Percentiles rank a stretch among this genome's conserved stretches.
Evolutionary conservation across 495 filamentous ascomycete genomes (phyloP).

Genomic region (Pseudomonodictys pantanalensis): DNA sequence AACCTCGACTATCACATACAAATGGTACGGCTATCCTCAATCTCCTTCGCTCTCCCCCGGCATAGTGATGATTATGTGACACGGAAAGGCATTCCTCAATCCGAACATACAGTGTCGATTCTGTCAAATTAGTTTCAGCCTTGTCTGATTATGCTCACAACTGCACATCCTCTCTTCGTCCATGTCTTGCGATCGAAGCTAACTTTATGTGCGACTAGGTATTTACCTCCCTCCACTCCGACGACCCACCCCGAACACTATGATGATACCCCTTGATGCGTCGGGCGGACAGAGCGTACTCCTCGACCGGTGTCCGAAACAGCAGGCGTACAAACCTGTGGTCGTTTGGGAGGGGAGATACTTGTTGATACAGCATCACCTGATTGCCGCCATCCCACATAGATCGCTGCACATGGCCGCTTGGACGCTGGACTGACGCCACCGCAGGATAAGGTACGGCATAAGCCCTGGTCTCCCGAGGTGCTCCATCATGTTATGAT

Average conservation of each 20-base stretch:
- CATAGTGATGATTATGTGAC: constrained; percentile 81
- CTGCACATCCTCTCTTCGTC: constrained; percentile 6
- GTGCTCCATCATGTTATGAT: constrained; percentile 52
- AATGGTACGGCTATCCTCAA: constrained; percentile 57
- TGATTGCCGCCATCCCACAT: constrained; percentile 57
- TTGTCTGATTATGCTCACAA: constrained; percentile 72
- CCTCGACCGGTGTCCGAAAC: constrained; percentile 57
- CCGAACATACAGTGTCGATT: constrained; percentile 87
- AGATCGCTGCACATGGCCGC: neutral
- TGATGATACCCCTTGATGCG: constrained; percentile 92
- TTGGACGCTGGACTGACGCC: constrained; percentile 3
- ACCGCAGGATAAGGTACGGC: constrained; percentile 12
- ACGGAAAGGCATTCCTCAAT: constrained; percentile 96
- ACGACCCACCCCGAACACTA: constrained; percentile 48
- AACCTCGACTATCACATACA: neutral
- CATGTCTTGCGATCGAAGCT: constrained; percentile 42
- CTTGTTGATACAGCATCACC: constrained; percentile 98
- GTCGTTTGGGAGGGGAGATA: constrained; percentile 63
- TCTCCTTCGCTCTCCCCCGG: constrained; percentile 34
- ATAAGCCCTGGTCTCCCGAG: constrained; percentile 26
- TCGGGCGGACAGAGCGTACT: constrained; percentile 96
- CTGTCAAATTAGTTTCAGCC: constrained; percentile 90
- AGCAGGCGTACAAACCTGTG: constrained; percentile 87
- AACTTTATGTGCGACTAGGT: constrained; percentile 57
- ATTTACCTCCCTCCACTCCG: constrained; percentile 30